These are phyloP conservation scores for Vitis cinerea DNA, from an alignment of 164 flowering plant species.

Conservation along the genomic window DNA sequence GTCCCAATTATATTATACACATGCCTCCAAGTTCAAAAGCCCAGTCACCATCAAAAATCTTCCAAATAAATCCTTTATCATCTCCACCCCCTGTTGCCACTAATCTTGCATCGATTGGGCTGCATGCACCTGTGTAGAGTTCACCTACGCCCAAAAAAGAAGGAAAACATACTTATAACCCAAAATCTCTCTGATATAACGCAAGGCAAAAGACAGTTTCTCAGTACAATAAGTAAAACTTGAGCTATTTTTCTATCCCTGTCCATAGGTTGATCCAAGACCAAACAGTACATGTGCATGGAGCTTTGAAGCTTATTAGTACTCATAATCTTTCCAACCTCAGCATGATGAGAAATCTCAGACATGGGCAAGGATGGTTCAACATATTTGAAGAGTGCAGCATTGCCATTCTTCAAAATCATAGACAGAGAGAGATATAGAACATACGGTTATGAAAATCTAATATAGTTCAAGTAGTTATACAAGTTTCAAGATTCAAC, in stretches of 20 bases:
- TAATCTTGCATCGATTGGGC: conserved; percentile 67
- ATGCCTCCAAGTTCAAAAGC: conserved; percentile 71
- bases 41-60: conserved; percentile 74
- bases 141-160: conserved; percentile 48
- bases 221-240: background rate
- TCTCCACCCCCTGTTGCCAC: conserved; percentile 96
- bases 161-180: background rate
- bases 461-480: too few relatives aligned
- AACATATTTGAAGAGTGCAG: too few relatives aligned
- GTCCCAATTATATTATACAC: background rate
- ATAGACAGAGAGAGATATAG: too few relatives aligned
- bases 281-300: background rate
- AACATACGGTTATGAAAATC: too few relatives aligned
- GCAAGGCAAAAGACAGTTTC: background rate
- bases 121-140: conserved; percentile 77
- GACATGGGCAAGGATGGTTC: background rate
- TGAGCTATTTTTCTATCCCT: background rate
- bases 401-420: too few relatives aligned
- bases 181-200: background rate
- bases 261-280: background rate
- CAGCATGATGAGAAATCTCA: background rate
- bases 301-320: background rate
- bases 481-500: too few relatives aligned
- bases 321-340: background rate
- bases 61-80: conserved; percentile 91